phyloP scores from a whole-genome alignment of 371 early-diverging fungal species.

The Rhizopus sp. region DNA sequence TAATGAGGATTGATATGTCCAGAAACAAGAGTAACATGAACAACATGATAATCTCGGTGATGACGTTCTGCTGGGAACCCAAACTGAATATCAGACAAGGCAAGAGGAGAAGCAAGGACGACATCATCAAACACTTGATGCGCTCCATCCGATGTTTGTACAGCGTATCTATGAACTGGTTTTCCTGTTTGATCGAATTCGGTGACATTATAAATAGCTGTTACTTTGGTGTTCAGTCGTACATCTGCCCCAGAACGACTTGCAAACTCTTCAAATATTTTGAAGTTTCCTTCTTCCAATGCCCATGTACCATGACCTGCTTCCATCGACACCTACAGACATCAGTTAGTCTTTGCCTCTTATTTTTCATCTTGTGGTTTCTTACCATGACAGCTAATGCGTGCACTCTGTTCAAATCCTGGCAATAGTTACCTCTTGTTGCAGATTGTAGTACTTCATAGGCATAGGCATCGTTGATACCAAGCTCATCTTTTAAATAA shows the following conservation, averaged over 20 bases:
- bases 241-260: conserved; percentile 49
- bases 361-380: background rate
- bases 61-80: conserved; percentile 22
- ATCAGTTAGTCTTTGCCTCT: background rate
- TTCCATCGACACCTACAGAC: conserved; percentile 50
- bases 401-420: conserved; percentile 62
- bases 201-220: conserved; percentile 35
- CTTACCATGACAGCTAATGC: conserved; percentile 61
- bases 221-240: conserved; percentile 47
- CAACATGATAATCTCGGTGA: conserved; percentile 47
- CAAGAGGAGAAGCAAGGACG: conserved; percentile 58
- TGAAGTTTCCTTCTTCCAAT: conserved; percentile 66
- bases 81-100: conserved; percentile 21
- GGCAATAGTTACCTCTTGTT: conserved; percentile 74
- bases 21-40: conserved; percentile 68
- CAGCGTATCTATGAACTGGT: conserved; percentile 30
- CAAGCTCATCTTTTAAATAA: conserved; percentile 38
- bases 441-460: conserved; percentile 60
- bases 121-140: conserved; percentile 56
- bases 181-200: conserved; percentile 27
- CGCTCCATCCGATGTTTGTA: conserved; percentile 40
- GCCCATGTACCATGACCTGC: conserved; percentile 55
- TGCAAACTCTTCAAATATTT: conserved; percentile 69
- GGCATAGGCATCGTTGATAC: conserved; percentile 35
- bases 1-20: conserved; percentile 58